Base-by-base conservation (phyloP, 768 basidiomycete genomes). In the Boletus insuetus region DNA sequence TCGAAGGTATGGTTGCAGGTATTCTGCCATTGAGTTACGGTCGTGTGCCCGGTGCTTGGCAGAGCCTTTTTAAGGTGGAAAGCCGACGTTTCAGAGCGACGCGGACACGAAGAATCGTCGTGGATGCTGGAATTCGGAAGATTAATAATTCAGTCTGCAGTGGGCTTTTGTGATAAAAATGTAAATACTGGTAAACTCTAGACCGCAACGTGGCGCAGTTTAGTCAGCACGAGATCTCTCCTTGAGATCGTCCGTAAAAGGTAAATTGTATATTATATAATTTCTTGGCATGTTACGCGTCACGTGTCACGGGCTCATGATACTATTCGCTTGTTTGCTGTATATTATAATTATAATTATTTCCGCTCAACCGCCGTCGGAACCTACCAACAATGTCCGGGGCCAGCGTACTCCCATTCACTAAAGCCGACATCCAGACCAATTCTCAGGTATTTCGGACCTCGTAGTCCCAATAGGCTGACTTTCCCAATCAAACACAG, bases 341-440 rank as follows among this genome's bases (percentile, higher is more conserved):
- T 29, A 3, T 29, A 29, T 29, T 24, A 24, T 24, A 24, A 9
- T 29, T 26, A 26, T 34, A 34, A 14, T 14, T 60, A 66, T 54
- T 41, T 60, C 67, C 67, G 66, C 64, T 63, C 64, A 70, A 70
- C 19, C 46, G 22, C 67, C 66, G 51, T 54, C 44, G 34, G 40
- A 46, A 5, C 16, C 42, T 46, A 26, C 26, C 26, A 26, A 26
- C 26, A 8, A 26, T 26, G 26, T 9, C 26, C 6, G 7, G 26
- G 26, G 29, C 29, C 7, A 29, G 29, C 4, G 11, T 13, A n/a
- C 34, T 44, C 35, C 41, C 58, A 3, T 32, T 17, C 17, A 40
- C 34, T 29, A 38, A 32, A 19, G 19, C n/a, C 13, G 32, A 32
- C 43, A 16, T 42, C 24, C 8, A 29, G 29, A 29, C 29, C 29